Base-by-base conservation (phyloP, 1,139 yeast species). In the Blastobotrys aristatus region DNA sequence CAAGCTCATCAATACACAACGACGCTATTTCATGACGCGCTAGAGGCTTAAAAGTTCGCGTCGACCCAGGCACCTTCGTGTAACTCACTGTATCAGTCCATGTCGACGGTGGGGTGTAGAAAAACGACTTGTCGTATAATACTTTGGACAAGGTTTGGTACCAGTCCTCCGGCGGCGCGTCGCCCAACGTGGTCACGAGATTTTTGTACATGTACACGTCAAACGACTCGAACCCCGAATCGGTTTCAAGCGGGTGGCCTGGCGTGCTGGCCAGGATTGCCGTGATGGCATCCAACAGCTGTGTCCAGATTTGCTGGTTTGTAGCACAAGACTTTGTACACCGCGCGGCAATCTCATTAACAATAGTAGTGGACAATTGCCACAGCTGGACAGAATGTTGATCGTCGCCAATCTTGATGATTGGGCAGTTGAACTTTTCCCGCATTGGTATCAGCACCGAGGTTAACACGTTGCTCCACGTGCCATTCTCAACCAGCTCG, bases 1-100 rank as follows among this genome's bases (percentile, higher is more conserved):
- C 53, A 7, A 82, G 62, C 51, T 79, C 80, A 16, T 62, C 58
- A 34, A 82, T 62, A 54, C 86, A 79, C 24, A 60, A 55, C 39
- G 72, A 65, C 2, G 84, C 72, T 32, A 79, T 64, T 4, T 59
- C 46, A 34, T 63, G 63, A 48, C 81, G 68, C 2, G 72, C 63
- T 6, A 69, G 55, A 3, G 66, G 53, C 0, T 52, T 52, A 0
- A 74, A 60, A 5, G 69, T 66, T 13, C 69, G 69, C 0, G 83
- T 79, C 0, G 81, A 70, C 1, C 84, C 84, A 51, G 68, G 26
- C 33, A 36, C 14, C 33, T 16, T 34, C 18, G 21, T 34, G 13
- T 34, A 13, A 5, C 27, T 13, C 4, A 34, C n/a, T 5, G 16
- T 17, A 20, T 17, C 26, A 2, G 24, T 3, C 38, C 24, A 34